Evolutionary conservation across 805 yeast genomes (phyloP).

Genomic region (Myxozyma nipponensis): DNA sequence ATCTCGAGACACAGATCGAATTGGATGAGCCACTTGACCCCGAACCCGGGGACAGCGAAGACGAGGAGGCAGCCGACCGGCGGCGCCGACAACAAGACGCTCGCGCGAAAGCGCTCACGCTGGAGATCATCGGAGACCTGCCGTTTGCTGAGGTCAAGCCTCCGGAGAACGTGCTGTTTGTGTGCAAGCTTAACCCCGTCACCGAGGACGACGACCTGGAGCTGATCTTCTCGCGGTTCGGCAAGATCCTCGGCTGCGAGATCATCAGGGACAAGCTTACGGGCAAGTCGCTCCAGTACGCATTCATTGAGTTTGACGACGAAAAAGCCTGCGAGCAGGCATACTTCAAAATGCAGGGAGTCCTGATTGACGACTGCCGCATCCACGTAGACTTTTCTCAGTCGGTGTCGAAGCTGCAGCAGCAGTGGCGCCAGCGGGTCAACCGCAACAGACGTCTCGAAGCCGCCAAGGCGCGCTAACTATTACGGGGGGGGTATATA

Average conservation of each 20-base stretch:
- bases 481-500: conserved; percentile 1
- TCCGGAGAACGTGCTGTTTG: conserved; percentile 56
- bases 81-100: conserved; percentile 39
- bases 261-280: conserved; percentile 48
- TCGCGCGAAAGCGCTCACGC: conserved; percentile 53
- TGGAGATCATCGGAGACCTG: conserved; percentile 62
- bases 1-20: background rate
- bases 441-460: conserved; percentile 14
- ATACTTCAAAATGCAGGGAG: conserved; percentile 57
- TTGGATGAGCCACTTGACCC: background rate
- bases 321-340: conserved; percentile 57
- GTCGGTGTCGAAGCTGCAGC: conserved; percentile 41
- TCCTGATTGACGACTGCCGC: conserved; percentile 59
- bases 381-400: conserved; percentile 69
- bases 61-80: conserved; percentile 34
- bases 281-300: conserved; percentile 55
- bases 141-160: conserved; percentile 58
- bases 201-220: conserved; percentile 56
- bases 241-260: conserved; percentile 50
- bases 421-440: conserved; percentile 15
- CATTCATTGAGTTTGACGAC: conserved; percentile 55
- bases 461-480: conserved; percentile 7
- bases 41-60: conserved; percentile 17
- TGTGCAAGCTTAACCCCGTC: conserved; percentile 60
- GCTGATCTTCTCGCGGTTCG: conserved; percentile 60